Evolutionary conservation across 306 rosid genomes (phyloP), one percentile per base, ranked within the genome.

Genomic region (Cicer yamashitae): DNA sequence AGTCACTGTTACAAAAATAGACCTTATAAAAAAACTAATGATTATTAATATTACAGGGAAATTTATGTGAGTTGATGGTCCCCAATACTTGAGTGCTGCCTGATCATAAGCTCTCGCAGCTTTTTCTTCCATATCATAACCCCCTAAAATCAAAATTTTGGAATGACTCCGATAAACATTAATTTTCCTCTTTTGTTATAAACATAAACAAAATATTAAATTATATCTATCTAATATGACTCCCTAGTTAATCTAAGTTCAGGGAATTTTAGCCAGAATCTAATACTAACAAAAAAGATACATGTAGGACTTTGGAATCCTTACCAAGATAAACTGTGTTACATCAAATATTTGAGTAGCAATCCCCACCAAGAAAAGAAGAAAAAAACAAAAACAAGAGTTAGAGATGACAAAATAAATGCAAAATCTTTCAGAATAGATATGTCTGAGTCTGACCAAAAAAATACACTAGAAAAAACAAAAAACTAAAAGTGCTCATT

Each of bases 81-180:
- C 98, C 98, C 98, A 93, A 75, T 93, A 93, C 94, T 93, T 93
- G 85, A 93, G 92, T 77, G 98, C 96, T 7, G 98, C 98, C 63
- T 85, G 91, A 88, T 93, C 98, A 83, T 93, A 91, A 74, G 98
- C 93, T 84, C 93, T 89, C 17, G 96, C 97, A 74, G 97, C 98
- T 85, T 93, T 93, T 74, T 89, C 93, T 78, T 93, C 98, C 98
- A 89, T 86, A 83, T 93, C 98, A 88, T 93, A 91, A 69, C 98
- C 98, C 70, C 98, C 98, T 93, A 80, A 74, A 87, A 82, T 76
- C 47, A 74, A 70, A 74, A 62, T 79, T 79, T 77, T 83, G 82
- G 85, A 81, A 77, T 64, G 71, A 81, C 87, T 81, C 45, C 69
- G 66, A 77, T 81, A 4, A 79, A 73, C 53, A 62, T 78, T 40